Base-by-base conservation (phyloP, 352 stramenopile genomes). In the Pythium pectinolyticum region DNA sequence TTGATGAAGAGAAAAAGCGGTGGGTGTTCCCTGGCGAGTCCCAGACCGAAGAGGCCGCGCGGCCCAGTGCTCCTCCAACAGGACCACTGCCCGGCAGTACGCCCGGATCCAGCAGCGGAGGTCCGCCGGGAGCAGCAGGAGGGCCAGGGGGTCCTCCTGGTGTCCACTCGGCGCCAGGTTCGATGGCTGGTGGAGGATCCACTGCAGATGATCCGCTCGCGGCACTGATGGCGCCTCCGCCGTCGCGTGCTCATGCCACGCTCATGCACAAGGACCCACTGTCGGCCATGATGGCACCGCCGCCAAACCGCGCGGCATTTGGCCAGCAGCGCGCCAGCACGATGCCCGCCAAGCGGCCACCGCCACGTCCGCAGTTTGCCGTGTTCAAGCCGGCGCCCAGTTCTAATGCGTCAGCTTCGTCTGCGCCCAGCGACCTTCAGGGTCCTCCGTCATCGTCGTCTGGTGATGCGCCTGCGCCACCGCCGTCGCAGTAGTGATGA, bases 181-280 rank as follows among this genome's bases (percentile, higher is more conserved):
- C 86, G 11, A 86, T 89, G 30, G 72, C 69, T 30, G 78, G 76
- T 34, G 70, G n/a, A n/a, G n/a, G 70, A 2, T 51, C 66, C 25
- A 47, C 69, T 11, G 37, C 73, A 15, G 51, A 88, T 55, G 86
- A 96, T 59, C 80, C 86, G n/a, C 47, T 96, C 24, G 70, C 87
- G 3, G 82, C 86, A 1, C 56, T 96, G 28, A 96, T 96, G 87
- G 86, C 87, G 1, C 87, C 87, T 1, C 87, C 87, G 46, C 74
- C 84, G 19, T 72, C 73, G 45, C 81, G 82, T 41, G 61, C 79
- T 19, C 72, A 77, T 54, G 63, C 61, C 25, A 35, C 59, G 35
- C 64, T 89, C n/a, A 94, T 91, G 84, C 92, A 90, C 61, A 91
- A 91, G 65, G 85, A 94, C 50, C 81, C 87, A 17, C 49, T 96